Conservation (phyloP, 495 filamentous ascomycete genomes). For the Podospora sp. region DNA sequence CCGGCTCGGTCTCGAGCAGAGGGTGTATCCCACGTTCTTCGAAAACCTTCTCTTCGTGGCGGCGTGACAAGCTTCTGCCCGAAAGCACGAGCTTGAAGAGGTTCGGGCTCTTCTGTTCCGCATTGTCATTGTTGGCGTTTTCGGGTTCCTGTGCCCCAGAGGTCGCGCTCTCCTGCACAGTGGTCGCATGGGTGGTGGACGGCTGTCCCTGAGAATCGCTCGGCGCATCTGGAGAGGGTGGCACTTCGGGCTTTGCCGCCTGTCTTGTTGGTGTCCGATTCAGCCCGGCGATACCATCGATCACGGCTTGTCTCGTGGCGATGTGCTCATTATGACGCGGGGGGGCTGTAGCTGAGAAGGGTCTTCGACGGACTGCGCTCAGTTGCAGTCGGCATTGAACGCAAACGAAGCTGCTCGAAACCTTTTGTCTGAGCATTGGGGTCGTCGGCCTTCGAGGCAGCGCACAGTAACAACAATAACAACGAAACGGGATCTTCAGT, state of each 20-base stretch:
- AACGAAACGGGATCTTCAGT: background rate
- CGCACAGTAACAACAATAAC: background rate
- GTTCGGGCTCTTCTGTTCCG: background rate
- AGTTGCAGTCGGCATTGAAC: conserved; percentile 50
- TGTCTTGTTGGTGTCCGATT: background rate
- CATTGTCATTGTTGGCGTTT: background rate
- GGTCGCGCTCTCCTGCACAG: background rate
- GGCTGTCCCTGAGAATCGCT: background rate
- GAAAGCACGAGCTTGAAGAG: background rate
- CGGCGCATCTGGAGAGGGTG: background rate
- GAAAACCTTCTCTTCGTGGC: no score
- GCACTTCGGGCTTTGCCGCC: background rate
- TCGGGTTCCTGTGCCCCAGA: background rate
- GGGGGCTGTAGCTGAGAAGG: conserved; percentile 14
- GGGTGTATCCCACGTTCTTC: no score
- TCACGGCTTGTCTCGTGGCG: conserved; percentile 1
- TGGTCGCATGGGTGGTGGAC: background rate
- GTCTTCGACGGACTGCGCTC: conserved; percentile 24
- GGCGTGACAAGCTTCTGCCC: background rate
- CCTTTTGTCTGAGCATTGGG: conserved; percentile 47
- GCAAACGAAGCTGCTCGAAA: conserved; percentile 48
- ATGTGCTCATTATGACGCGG: background rate
- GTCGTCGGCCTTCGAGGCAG: background rate
- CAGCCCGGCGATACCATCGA: background rate
- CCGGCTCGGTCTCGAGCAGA: no score